Conservation (phyloP, 768 basidiomycete genomes). For the Mycena rosella region DNA sequence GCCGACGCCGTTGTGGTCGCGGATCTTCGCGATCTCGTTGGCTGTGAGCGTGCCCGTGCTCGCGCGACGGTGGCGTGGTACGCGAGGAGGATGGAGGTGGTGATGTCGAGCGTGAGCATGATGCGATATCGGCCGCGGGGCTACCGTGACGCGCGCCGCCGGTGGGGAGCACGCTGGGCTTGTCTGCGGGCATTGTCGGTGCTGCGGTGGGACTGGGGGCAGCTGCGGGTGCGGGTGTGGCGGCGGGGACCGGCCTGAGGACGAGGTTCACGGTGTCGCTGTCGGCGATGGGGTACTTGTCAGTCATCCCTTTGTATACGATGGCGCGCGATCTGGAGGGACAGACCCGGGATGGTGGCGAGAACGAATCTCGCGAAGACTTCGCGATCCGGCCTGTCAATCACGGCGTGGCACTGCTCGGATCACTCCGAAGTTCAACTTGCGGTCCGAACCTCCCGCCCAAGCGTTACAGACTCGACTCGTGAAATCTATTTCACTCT, state of each 20-base stretch:
- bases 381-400: too few species aligned
- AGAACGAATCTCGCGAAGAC: too few species aligned
- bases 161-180: neutral
- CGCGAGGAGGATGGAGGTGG: slow-evolving; percentile 53
- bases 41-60: slow-evolving; percentile 86
- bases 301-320: too few species aligned
- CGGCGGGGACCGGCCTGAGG: slow-evolving; percentile 76
- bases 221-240: slow-evolving; percentile 32
- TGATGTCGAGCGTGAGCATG: slow-evolving; percentile 70
- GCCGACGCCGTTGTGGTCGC: slow-evolving; percentile 88
- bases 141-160: neutral
- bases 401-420: too few species aligned
- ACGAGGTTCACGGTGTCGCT: slow-evolving; percentile 89
- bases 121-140: neutral
- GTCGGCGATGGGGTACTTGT: slow-evolving; percentile 87
- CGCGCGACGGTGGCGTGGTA: slow-evolving; percentile 80
- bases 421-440: too few species aligned
- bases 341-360: too few species aligned
- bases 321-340: too few species aligned
- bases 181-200: too few species aligned
- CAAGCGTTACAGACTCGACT: too few species aligned
- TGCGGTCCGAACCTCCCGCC: too few species aligned
- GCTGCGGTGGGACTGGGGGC: too few species aligned
- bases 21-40: slow-evolving; percentile 91
- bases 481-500: too few species aligned